These are phyloP conservation scores for Cadophora sp. DNA, from an alignment of 2,329 filamentous ascomycete genomes.

Conservation along the genomic window DNA sequence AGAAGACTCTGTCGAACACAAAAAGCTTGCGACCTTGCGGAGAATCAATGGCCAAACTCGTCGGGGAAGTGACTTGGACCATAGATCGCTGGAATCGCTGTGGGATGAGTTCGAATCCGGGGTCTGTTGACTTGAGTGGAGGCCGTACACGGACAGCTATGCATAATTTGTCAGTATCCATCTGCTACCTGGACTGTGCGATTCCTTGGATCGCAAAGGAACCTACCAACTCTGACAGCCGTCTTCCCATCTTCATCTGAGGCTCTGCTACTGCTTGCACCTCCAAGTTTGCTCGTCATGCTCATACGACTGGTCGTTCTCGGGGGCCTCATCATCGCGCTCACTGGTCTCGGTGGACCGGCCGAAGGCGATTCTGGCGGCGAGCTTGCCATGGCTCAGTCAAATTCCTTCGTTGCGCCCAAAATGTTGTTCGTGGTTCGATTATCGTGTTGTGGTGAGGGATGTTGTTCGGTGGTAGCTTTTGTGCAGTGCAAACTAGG, in stretches of 20 bases:
- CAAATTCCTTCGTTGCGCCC: conserved; percentile 42
- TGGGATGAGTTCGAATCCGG: conserved; percentile 92
- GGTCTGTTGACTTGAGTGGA: conserved; percentile 81
- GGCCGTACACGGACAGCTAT: conserved; percentile 92
- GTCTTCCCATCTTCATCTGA: conserved; percentile 92
- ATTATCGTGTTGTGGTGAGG: conserved; percentile 9
- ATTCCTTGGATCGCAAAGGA: background rate
- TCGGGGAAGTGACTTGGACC: conserved; percentile 87
- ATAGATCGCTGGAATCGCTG: conserved; percentile 94
- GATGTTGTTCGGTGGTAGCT: conserved; percentile 8
- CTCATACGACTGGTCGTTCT: conserved; percentile 87
- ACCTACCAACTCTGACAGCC: conserved; percentile 95
- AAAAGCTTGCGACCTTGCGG: conserved; percentile 94
- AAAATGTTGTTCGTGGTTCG: conserved; percentile 36
- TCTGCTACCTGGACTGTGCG: background rate
- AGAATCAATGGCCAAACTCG: conserved; percentile 86
- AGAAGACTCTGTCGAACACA: conserved; percentile 94
- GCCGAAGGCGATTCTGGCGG: conserved; percentile 70
- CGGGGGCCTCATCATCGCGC: conserved; percentile 78
- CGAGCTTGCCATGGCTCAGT: conserved; percentile 66
- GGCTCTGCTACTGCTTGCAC: conserved; percentile 70
- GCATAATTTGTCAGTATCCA: conserved; percentile 26
- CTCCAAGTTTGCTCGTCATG: conserved; percentile 76
- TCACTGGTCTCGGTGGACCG: conserved; percentile 73
- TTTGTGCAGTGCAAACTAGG: background rate